phyloP scores from a whole-genome alignment of 768 basidiomycete species.

The Tylopilus balloui region DNA sequence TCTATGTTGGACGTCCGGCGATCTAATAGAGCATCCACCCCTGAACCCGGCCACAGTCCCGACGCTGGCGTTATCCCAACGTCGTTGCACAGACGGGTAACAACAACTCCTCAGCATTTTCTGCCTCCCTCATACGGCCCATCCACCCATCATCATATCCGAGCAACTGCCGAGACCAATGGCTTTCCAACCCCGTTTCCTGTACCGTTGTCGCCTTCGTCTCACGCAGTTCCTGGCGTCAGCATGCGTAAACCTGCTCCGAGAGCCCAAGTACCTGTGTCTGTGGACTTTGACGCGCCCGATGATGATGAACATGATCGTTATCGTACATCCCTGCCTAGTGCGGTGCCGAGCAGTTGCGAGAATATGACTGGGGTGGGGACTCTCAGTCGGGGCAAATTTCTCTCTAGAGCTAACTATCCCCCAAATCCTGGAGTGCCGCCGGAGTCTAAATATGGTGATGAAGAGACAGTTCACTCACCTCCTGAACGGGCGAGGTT shows the following conservation, averaged over 20 bases:
- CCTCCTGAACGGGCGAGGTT: slow-evolving; percentile 22
- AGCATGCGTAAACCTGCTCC: slow-evolving; percentile 61
- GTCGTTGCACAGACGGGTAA: slow-evolving; percentile 30
- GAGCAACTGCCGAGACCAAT: slow-evolving; percentile 33
- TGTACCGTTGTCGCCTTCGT: slow-evolving; percentile 18
- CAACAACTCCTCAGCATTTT: slow-evolving; percentile 29
- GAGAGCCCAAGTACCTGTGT: slow-evolving; percentile 57
- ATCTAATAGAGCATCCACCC: slow-evolving; percentile 32
- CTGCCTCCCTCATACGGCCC: slow-evolving; percentile 11
- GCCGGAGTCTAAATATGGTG: slow-evolving; percentile 10
- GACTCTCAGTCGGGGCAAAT: slow-evolving; percentile 28
- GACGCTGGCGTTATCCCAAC: slow-evolving; percentile 24
- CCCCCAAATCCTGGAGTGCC: slow-evolving; percentile 9
- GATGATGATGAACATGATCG: slow-evolving; percentile 31
- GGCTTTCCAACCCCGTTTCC: slow-evolving; percentile 17
- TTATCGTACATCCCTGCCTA: slow-evolving; percentile 47
- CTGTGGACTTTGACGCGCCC: slow-evolving; percentile 42
- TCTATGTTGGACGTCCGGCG: slow-evolving; percentile 36
- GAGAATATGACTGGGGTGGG: slow-evolving; percentile 71
- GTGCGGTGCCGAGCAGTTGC: slow-evolving; percentile 45
- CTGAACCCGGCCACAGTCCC: slow-evolving; percentile 24
- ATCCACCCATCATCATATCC: slow-evolving; percentile 29
- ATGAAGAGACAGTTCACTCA: slow-evolving; percentile 15
- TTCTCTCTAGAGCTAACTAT: slow-evolving; percentile 20
- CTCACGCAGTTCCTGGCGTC: slow-evolving; percentile 30